These are phyloP conservation scores for Parafenestella ontariensis DNA, from an alignment of 2,329 filamentous ascomycete genomes.

Conservation along the genomic window DNA sequence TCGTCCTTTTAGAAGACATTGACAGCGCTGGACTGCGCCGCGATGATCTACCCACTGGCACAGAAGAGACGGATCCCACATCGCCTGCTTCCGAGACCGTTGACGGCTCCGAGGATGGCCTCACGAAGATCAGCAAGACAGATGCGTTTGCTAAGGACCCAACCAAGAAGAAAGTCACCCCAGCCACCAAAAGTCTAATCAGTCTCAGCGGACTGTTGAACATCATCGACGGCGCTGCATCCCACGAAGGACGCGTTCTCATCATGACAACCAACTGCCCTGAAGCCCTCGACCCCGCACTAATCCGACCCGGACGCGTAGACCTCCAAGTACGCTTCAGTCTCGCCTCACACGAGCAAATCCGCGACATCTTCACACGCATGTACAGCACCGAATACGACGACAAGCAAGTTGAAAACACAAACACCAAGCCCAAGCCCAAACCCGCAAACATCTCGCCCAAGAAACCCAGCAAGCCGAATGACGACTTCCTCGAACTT, in stretches of 20 bases:
- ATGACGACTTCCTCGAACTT: constrained; percentile 20
- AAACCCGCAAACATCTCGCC: neutral
- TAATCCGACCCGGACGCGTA: constrained; percentile 76
- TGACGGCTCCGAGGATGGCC: constrained; percentile 17
- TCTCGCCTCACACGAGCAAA: constrained; percentile 51
- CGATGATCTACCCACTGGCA: constrained; percentile 30
- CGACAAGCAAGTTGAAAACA: neutral
- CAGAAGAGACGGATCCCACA: neutral
- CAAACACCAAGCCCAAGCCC: neutral
- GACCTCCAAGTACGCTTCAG: constrained; percentile 71
- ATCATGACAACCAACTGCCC: constrained; percentile 85
- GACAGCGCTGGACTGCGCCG: constrained; percentile 55
- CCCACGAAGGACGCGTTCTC: constrained; percentile 78
- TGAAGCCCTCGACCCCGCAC: constrained; percentile 73
- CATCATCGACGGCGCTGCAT: constrained; percentile 81
- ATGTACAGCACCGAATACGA: constrained; percentile 42
- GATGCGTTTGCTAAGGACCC: constrained; percentile 13
- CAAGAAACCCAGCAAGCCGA: neutral
- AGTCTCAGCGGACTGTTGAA: constrained; percentile 82
- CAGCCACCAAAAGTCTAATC: constrained; percentile 57
- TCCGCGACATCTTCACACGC: constrained; percentile 52
- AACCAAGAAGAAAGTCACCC: neutral
- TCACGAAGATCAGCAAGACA: constrained; percentile 20
- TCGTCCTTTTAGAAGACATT: constrained; percentile 58
- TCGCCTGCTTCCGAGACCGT: constrained; percentile 1